A percentile compares a stretch with the other conserved stretches of the same genome.
These are phyloP conservation scores for Aspergillus pseudotamarii DNA, from an alignment of 2,329 filamentous ascomycete species.

Conservation along the genomic window DNA sequence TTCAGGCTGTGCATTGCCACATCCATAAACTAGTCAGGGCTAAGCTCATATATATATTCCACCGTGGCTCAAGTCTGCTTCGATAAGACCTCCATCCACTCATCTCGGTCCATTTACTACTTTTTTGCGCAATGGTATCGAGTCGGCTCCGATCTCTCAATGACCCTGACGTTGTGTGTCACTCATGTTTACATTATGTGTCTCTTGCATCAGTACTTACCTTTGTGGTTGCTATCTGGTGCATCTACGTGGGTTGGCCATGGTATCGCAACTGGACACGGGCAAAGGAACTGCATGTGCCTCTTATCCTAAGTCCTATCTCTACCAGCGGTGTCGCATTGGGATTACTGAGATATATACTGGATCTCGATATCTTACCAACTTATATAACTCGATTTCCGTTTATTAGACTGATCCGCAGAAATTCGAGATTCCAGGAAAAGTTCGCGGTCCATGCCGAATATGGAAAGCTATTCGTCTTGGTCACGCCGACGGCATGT, in stretches of 20 bases:
- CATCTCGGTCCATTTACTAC: neutral
- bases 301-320: neutral
- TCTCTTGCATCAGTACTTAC: neutral
- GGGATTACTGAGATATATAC: neutral
- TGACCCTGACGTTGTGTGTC: neutral
- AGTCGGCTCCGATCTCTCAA: neutral
- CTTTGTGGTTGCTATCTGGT: neutral
- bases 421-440: conserved; percentile 1
- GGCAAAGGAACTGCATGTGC: neutral
- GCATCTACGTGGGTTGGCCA: neutral
- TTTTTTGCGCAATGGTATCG: neutral
- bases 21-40: neutral
- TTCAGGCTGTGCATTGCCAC: neutral
- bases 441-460: conserved; percentile 1
- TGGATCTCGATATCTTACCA: neutral
- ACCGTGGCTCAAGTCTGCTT: neutral
- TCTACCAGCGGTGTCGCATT: neutral
- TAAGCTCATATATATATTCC: neutral
- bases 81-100: neutral
- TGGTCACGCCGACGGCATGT: neutral
- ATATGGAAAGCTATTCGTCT: conserved; percentile 2
- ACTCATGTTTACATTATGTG: neutral
- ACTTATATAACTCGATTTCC: neutral
- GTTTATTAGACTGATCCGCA: neutral
- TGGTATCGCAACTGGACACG: neutral